These are phyloP conservation scores for Trypanosoma grayi DNA, from an alignment of 208 protist genomes.

Conservation along the genomic window DNA sequence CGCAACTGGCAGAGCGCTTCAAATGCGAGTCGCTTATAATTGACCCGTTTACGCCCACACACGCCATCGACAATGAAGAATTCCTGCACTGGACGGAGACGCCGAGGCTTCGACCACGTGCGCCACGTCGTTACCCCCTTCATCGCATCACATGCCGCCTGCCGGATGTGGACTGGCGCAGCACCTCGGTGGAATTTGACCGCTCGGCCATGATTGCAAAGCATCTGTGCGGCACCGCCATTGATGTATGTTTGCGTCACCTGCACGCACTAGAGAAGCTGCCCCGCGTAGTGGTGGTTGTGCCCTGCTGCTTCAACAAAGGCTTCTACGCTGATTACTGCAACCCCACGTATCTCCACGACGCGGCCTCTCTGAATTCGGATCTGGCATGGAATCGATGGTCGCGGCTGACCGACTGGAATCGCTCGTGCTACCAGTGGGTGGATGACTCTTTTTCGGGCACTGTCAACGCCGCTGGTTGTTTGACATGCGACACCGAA, in stretches of 20 bases:
- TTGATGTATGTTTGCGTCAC: constrained; percentile 65
- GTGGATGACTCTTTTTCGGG: background rate
- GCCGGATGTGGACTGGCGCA: constrained; percentile 47
- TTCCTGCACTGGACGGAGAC: constrained; percentile 47
- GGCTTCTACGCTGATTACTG: constrained; percentile 56
- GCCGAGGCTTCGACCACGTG: constrained; percentile 28
- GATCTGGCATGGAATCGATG: constrained; percentile 32
- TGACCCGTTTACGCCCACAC: constrained; percentile 64
- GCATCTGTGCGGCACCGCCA: constrained; percentile 78
- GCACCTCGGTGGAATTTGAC: constrained; percentile 22
- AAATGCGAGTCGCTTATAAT: constrained; percentile 62
- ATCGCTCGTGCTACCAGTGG: constrained; percentile 31
- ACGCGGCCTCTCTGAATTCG: constrained; percentile 30
- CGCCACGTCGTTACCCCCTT: constrained; percentile 27
- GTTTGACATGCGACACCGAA: background rate
- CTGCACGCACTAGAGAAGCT: constrained; percentile 45
- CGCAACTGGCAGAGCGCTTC: constrained; percentile 57
- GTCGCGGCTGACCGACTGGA: constrained; percentile 73
- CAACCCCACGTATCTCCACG: constrained; percentile 40
- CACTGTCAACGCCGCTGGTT: background rate
- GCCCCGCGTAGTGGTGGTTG: constrained; percentile 63
- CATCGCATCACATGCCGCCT: constrained; percentile 43
- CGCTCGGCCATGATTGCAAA: constrained; percentile 66
- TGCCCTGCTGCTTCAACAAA: constrained; percentile 79
- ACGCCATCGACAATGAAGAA: constrained; percentile 55